Evolutionary conservation across 2,329 filamentous ascomycete genomes (phyloP), one percentile per base, ranked within the genome.

Genomic region (Cryphonectria carpinicola): DNA sequence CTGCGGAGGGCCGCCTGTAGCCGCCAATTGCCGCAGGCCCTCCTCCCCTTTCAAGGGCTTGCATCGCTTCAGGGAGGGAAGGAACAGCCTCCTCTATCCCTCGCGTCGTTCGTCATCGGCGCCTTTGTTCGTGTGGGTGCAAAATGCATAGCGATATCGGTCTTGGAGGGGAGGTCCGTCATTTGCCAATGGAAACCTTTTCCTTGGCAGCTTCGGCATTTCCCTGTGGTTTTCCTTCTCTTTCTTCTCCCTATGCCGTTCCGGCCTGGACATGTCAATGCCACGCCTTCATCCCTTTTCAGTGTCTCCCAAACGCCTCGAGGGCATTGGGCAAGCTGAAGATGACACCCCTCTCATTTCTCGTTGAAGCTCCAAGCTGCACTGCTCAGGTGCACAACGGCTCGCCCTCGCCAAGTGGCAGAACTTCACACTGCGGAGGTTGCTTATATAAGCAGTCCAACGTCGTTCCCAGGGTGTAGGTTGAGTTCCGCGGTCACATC

Each of bases 111-210:
- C 28, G 11, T 32, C 63, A 6, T n/a, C 46, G 17, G 14, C 14
- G 8, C 7, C 35, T 25, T 56, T 17, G 28, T 28, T n/a, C 25
- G 32, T 32, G 25, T 35, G 43, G 41, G 17, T 54, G 63, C 46
- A 41, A 41, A 32, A 17, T 58, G 65, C 65, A 66, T 13, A 35
- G 65, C 28, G 37, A 66, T 22, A 35, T 66, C 49, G 49, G 32
- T 43, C 54, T 39, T 25, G 11, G 49, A 49, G 49, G 64, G 52
- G 37, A 37, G 37, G 37, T 11, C 28, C 37, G 32, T 60, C 11
- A 19, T 43, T 28, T 58, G 46, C 46, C 65, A 66, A 56, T 37
- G 28, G 64, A 41, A 54, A 66, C 19, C 19, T 2, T 39, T n/a
- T 17, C 8, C 56, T 49, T 49, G 43, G 43, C 7, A 8, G 22